phyloP scores from a whole-genome alignment of 441 rosid species.

The Eutrema salsugineum region DNA sequence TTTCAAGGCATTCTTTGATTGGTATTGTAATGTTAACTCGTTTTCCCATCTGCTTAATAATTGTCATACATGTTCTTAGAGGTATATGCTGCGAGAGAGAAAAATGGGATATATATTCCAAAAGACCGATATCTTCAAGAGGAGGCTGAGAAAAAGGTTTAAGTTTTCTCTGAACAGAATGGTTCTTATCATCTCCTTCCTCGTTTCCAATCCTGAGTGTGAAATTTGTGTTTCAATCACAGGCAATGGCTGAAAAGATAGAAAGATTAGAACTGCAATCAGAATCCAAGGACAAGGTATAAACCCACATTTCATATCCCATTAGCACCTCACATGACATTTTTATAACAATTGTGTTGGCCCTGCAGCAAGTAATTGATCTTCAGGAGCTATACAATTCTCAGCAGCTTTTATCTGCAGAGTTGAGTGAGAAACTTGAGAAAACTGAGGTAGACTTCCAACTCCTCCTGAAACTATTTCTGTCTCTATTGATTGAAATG shows the following conservation, averaged over 20 bases:
- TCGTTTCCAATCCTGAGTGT: neutral
- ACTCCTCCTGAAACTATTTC: neutral
- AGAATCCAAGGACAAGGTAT: constrained; percentile 89
- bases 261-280: constrained; percentile 90
- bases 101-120: constrained; percentile 94
- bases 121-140: constrained; percentile 90
- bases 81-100: constrained; percentile 98
- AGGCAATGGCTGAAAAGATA: constrained; percentile 98
- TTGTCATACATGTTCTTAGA: constrained; percentile 37
- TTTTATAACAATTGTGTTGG: constrained; percentile 12
- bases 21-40: too few relatives aligned
- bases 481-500: neutral
- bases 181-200: neutral
- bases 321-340: neutral
- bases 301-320: neutral
- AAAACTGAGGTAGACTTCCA: constrained; percentile 63
- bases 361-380: constrained; percentile 69
- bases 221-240: constrained; percentile 6
- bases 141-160: constrained; percentile 97
- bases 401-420: constrained; percentile 64
- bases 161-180: constrained; percentile 2
- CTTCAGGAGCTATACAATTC: constrained; percentile 82
- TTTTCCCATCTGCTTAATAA: neutral
- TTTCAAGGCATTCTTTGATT: constrained; percentile 6
- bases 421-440: constrained; percentile 72